phyloP scores from a whole-genome alignment of 2,329 filamentous ascomycete species.

The Aspergillus pseudoviridinutans region DNA sequence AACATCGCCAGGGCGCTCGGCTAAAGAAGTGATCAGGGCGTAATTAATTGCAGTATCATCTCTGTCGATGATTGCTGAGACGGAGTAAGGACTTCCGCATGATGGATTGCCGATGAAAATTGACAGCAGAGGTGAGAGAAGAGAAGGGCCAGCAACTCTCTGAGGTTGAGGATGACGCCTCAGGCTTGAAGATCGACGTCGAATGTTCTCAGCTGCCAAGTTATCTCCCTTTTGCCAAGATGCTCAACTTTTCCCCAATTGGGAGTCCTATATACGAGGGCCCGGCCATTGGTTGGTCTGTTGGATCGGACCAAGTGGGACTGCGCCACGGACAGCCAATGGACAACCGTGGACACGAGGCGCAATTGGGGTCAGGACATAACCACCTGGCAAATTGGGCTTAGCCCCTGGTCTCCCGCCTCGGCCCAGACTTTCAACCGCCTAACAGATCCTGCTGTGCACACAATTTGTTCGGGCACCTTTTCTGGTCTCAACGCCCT shows the following conservation, averaged over 20 bases:
- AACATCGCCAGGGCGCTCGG: not conserved
- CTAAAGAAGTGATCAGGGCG: not conserved
- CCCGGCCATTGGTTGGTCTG: not conserved
- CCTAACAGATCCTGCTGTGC: no score
- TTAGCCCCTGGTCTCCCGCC: no score
- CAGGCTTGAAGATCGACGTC: not conserved
- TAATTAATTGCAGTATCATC: not conserved
- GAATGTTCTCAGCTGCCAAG: not conserved
- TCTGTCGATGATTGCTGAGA: not conserved
- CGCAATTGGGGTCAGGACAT: no score
- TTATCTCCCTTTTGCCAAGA: not conserved
- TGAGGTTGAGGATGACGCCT: not conserved
- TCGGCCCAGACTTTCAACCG: no score
- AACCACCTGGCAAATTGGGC: no score
- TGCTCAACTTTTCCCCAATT: not conserved
- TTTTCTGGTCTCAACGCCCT: no score
- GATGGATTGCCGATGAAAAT: not conserved
- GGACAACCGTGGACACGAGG: not conserved
- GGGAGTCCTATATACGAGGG: not conserved
- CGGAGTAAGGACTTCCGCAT: not conserved
- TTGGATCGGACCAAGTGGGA: not conserved
- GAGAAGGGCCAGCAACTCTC: constrained; percentile 1
- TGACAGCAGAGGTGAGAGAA: not conserved
- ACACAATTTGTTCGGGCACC: no score
- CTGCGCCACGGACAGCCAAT: not conserved